A percentile compares a stretch with the other conserved stretches of the same genome.
Evolutionary conservation across 306 rosid species (phyloP).

Genomic region (Vigna hirtella): DNA sequence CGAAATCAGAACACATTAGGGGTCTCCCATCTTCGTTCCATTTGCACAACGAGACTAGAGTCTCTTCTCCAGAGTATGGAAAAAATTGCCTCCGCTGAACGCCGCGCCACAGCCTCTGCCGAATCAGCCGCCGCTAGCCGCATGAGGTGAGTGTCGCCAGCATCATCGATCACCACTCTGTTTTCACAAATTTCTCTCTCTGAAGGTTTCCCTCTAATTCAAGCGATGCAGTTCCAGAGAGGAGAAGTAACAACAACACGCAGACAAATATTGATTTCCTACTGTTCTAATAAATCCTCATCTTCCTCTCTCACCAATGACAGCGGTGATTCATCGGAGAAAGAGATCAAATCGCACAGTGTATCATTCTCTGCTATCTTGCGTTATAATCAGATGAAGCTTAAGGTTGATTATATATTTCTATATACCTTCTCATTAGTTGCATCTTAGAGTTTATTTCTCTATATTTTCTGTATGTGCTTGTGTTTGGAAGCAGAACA

Average conservation of each 20-base stretch:
- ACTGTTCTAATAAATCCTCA: constrained; percentile 50
- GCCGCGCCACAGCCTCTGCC: no score
- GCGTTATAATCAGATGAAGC: constrained; percentile 57
- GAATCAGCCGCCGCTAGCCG: no score
- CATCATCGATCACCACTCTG: constrained; percentile 2
- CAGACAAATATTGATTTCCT: constrained; percentile 37
- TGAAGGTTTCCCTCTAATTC: constrained; percentile 51
- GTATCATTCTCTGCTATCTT: constrained; percentile 48
- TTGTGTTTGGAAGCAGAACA: constrained; percentile 3
- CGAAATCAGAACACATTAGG: no score
- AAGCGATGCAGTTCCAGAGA: constrained; percentile 37
- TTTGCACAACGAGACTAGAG: no score
- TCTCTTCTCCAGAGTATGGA: no score
- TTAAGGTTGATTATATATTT: constrained; percentile 52
- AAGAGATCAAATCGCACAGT: constrained; percentile 47
- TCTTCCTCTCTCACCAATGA: constrained; percentile 56
- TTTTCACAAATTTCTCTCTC: constrained; percentile 36
- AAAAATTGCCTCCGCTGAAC: no score
- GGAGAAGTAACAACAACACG: constrained; percentile 37
- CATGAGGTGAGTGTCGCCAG: no score
- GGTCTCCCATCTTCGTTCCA: no score
- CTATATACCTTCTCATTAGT: not conserved
- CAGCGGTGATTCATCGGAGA: constrained; percentile 48
- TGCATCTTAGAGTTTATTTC: constrained; percentile 1
- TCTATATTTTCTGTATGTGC: not conserved